A percentile compares a stretch with the other conserved stretches of the same genome.
phyloP scores from a whole-genome alignment of 2,329 filamentous ascomycete species.

The Fusarium virguliforme region DNA sequence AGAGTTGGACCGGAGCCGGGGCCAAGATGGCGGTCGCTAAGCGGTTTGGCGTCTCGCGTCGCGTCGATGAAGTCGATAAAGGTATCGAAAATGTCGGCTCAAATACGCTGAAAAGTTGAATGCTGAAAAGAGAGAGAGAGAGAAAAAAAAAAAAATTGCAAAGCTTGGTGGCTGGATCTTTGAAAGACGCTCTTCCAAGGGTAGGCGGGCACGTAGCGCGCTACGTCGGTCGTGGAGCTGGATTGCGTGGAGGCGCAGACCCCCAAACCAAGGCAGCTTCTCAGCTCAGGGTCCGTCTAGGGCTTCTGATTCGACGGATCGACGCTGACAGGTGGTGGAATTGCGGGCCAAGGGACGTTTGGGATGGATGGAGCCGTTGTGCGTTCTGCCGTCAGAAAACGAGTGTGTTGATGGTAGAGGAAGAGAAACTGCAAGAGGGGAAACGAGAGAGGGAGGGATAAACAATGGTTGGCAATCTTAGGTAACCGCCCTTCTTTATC shows the following conservation, averaged over 20 bases:
- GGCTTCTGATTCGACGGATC: constrained; percentile 42
- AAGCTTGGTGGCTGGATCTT: constrained; percentile 42
- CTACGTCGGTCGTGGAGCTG: constrained; percentile 31
- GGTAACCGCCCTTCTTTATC: constrained; percentile 34
- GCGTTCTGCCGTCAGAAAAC: constrained; percentile 26
- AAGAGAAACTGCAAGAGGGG: background rate
- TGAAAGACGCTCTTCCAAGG: constrained; percentile 38
- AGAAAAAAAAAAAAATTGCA: constrained; percentile 30
- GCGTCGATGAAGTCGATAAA: constrained; percentile 8
- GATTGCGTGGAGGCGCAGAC: constrained; percentile 43
- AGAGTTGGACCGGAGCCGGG: constrained; percentile 13
- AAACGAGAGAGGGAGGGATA: constrained; percentile 10
- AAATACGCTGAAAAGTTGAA: constrained; percentile 6
- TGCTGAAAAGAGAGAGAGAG: constrained; percentile 9
- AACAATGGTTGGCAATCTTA: constrained; percentile 15
- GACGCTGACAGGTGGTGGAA: constrained; percentile 37
- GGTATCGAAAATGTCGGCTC: background rate
- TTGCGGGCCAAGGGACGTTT: constrained; percentile 39
- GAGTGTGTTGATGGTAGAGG: constrained; percentile 16
- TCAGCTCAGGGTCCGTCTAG: constrained; percentile 19
- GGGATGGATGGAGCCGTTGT: constrained; percentile 25
- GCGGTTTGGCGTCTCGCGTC: constrained; percentile 18
- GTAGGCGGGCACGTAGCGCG: constrained; percentile 25
- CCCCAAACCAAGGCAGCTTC: constrained; percentile 26
- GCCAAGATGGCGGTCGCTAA: constrained; percentile 23